phyloP scores from a whole-genome alignment of 1,284 basidiomycete species.

The Blastosporella zonata region DNA sequence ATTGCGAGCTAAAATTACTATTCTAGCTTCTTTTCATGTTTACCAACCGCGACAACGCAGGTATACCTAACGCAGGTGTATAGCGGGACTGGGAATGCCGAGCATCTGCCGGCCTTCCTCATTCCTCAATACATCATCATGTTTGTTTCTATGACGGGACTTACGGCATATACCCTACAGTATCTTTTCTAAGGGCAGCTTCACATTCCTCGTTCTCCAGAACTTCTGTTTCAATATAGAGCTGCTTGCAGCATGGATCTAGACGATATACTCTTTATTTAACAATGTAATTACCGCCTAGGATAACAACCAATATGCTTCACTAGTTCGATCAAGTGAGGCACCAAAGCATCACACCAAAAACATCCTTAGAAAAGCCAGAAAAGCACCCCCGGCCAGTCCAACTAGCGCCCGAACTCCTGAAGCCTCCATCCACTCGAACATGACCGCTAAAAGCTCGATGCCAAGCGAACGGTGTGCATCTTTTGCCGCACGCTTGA shows the following conservation, averaged over 20 bases:
- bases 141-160: slow-evolving; percentile 59
- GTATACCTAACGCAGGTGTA: slow-evolving; percentile 64
- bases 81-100: slow-evolving; percentile 61
- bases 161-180: slow-evolving; percentile 55
- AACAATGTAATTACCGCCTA: neutral
- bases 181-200: slow-evolving; percentile 41
- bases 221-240: neutral
- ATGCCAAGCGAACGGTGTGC: neutral
- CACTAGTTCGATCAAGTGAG: neutral
- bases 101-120: slow-evolving; percentile 59
- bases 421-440: slow-evolving; percentile 12
- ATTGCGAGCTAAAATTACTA: neutral
- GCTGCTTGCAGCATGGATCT: neutral
- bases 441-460: slow-evolving; percentile 5
- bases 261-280: neutral
- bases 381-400: slow-evolving; percentile 2
- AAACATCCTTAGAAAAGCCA: slow-evolving; percentile 5
- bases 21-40: slow-evolving; percentile 57
- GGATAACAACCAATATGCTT: neutral
- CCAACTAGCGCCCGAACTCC: slow-evolving; percentile 11
- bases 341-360: neutral
- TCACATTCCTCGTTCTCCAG: neutral
- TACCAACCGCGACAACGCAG: slow-evolving; percentile 62
- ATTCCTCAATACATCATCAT: slow-evolving; percentile 68
- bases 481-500: slow-evolving; percentile 14